A percentile compares a stretch with the other conserved stretches of the same genome.
Conservation (phyloP, 1,284 basidiomycete species). For the Mycena citricolor region DNA sequence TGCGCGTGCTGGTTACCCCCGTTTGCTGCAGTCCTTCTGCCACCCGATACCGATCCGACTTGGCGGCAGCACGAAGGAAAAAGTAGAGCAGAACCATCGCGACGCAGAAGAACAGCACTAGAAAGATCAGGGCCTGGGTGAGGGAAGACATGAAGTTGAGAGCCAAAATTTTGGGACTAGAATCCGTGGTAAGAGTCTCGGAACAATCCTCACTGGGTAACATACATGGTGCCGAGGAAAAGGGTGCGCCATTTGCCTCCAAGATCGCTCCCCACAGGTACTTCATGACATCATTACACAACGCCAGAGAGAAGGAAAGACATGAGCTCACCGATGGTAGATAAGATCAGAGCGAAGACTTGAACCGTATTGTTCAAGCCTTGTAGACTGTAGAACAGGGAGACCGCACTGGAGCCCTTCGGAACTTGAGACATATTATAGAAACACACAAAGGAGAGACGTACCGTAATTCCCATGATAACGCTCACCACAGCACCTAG, state of each 20-base stretch:
- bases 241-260: conserved; percentile 52
- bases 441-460: conserved; percentile 23
- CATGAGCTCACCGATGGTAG: conserved; percentile 53
- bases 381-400: conserved; percentile 67
- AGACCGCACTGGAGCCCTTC: conserved; percentile 66
- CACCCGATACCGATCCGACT: conserved; percentile 46
- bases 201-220: too few species aligned
- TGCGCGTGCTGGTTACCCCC: conserved; percentile 42
- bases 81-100: conserved; percentile 53
- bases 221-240: conserved; percentile 67
- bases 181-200: conserved; percentile 18
- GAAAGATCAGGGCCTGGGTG: conserved; percentile 52
- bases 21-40: conserved; percentile 58
- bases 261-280: conserved; percentile 43
- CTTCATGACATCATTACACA: conserved; percentile 28
- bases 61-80: conserved; percentile 50
- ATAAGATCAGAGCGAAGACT: conserved; percentile 67
- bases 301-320: neutral
- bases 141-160: conserved; percentile 63
- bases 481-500: conserved; percentile 41
- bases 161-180: conserved; percentile 68
- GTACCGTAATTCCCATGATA: conserved; percentile 54
- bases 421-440: conserved; percentile 6
- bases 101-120: conserved; percentile 55
- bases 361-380: conserved; percentile 67